These are phyloP conservation scores for Ceratopteris richardii DNA, from an alignment of 75 land plant species.

Conservation along the genomic window DNA sequence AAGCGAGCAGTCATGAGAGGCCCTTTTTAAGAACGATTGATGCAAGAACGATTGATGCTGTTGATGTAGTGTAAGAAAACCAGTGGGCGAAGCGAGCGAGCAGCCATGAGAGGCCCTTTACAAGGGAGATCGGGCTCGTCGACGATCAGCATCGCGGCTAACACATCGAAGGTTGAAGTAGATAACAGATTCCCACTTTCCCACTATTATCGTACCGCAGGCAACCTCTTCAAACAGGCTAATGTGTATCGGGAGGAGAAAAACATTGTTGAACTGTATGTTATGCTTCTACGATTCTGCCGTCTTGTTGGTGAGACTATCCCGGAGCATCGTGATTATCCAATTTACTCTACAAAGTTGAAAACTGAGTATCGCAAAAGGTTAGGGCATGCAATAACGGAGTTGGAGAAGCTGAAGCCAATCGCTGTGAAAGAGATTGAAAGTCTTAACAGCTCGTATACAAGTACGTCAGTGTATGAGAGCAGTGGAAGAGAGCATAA, in stretches of 20 bases:
- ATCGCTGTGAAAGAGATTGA: constrained; percentile 40
- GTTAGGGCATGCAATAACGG: constrained; percentile 41
- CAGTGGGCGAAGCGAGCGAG: too few species aligned
- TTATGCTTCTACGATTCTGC: constrained; percentile 80
- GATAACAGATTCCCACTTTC: constrained; percentile 4
- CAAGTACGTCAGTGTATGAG: constrained; percentile 8
- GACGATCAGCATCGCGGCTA: constrained; percentile 5
- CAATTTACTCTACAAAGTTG: constrained; percentile 19
- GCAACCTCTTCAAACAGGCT: constrained; percentile 37
- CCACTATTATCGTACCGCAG: constrained; percentile 6
- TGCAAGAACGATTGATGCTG: too few species aligned
- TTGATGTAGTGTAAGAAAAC: too few species aligned
- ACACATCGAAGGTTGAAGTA: constrained; percentile 5
- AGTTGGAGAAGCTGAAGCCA: constrained; percentile 73
- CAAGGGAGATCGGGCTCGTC: too few species aligned
- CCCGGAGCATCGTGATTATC: constrained; percentile 73
- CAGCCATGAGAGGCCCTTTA: too few species aligned
- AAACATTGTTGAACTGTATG: constrained; percentile 73
- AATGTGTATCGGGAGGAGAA: constrained; percentile 72
- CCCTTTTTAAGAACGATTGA: too few species aligned
- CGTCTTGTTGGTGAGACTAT: constrained; percentile 81
- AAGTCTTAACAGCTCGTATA: constrained; percentile 30
- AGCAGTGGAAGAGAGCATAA: constrained; percentile 4
- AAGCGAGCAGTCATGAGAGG: too few species aligned
- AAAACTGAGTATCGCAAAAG: constrained; percentile 45